Percentiles rank a stretch among this genome's conserved stretches.
These are phyloP conservation scores for Gynochthodes officinalis DNA, from an alignment of 257 asterid genomes.

Conservation along the genomic window DNA sequence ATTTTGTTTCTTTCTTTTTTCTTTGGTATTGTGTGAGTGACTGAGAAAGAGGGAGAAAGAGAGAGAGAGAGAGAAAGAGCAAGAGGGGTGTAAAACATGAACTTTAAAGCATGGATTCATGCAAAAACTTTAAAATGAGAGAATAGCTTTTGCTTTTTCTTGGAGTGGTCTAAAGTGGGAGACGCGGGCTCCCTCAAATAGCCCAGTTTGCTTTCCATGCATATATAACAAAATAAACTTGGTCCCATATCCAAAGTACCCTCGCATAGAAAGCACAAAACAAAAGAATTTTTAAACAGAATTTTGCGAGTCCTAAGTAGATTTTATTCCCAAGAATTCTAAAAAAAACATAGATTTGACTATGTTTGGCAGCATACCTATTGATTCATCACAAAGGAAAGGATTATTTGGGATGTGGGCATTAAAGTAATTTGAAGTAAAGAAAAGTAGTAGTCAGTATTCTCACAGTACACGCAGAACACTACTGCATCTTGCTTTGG, in stretches of 20 bases:
- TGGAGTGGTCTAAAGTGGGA: conserved; percentile 32
- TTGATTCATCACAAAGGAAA: not conserved
- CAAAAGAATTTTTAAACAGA: not conserved
- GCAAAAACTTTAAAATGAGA: conserved; percentile 27
- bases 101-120: conserved; percentile 20
- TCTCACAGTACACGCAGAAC: not conserved
- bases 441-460: not conserved
- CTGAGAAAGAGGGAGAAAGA: not conserved
- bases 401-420: conserved; percentile 16
- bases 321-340: conserved; percentile 15
- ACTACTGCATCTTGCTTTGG: conserved; percentile 6
- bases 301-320: conserved; percentile 24
- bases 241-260: conserved; percentile 24
- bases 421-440: conserved; percentile 12
- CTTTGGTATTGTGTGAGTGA: not conserved
- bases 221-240: conserved; percentile 5
- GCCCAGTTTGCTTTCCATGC: conserved; percentile 24
- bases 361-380: not conserved
- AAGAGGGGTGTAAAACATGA: not conserved
- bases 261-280: conserved; percentile 24
- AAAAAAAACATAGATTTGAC: not conserved
- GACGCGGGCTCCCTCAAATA: conserved; percentile 18
- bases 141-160: conserved; percentile 33
- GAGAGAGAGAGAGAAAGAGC: not conserved
- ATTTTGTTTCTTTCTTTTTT: not conserved